Evolutionary conservation across 2,329 filamentous ascomycete species (phyloP), one percentile per base, ranked within the genome.

Genomic region (Myriosclerotinia scirpicola): DNA sequence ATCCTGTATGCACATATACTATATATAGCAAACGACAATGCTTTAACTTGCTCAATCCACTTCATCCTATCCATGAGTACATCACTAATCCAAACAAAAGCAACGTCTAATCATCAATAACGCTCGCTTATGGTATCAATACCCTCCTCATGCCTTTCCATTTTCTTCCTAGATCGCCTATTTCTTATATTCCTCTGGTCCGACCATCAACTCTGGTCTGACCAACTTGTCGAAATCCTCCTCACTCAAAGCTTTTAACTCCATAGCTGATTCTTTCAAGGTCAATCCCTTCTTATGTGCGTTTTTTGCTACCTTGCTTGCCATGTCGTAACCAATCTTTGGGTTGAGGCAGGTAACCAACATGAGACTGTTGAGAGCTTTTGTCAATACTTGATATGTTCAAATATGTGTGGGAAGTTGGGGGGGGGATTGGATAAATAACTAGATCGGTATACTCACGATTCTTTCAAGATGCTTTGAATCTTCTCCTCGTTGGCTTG

Each of bases 281-380:
- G 93, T 97, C 62, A 94, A 81, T 44, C 93, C 93, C 87, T 98
- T 98, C 87, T 97, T 97, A 84, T 99, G 95, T 20, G 95, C 95
- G 77, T 99, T 96, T 89, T 97, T 97, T 76, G 93, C 93, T 34
- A 97, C 93, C 84, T 96, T 96, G 80, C 89, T 93, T 63, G 93
- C 93, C 91, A 96, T 96, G 78, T 97, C 93, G 80, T 97, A 97
- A 68, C 93, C 94, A 77, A 98, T 97, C 80, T 96, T 92, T 73
- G 93, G 93, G 85, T 97, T 97, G 70, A 98, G 85, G 84, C 94
- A 97, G 71, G 95, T 99, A 46, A 98, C 95, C 72, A 98, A 86
- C 95, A 99, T 99, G 75, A 99, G 85, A 77, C 92, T 96, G 73
- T 58, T 61, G 44, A 54, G 34, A 54, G 17, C 4, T 42, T 42